Percentiles rank a stretch among this genome's conserved stretches.
These are phyloP conservation scores for Macrolepiota fuliginosa DNA, from an alignment of 768 basidiomycete genomes.

Conservation along the genomic window DNA sequence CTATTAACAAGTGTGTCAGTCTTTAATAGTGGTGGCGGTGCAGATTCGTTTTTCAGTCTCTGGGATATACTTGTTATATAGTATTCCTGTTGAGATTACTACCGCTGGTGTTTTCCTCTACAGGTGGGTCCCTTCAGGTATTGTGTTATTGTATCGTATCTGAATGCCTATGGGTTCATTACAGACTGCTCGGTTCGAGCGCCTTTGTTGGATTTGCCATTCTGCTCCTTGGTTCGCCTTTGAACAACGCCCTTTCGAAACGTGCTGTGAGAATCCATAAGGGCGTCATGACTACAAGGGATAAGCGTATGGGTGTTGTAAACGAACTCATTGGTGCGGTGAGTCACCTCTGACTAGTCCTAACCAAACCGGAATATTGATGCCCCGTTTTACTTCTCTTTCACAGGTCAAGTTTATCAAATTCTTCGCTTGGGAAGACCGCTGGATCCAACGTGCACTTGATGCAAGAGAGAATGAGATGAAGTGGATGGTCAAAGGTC, in stretches of 20 bases:
- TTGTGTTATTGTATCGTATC: background rate
- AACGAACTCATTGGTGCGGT: conserved; percentile 76
- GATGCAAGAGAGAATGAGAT: conserved; percentile 71
- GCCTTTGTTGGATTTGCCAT: conserved; percentile 79
- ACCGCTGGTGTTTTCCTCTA: conserved; percentile 76
- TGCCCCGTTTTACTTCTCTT: background rate
- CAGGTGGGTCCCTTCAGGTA: conserved; percentile 43
- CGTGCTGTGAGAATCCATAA: conserved; percentile 62
- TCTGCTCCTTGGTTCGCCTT: conserved; percentile 62
- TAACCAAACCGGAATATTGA: background rate
- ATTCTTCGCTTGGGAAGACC: conserved; percentile 80
- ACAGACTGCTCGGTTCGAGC: conserved; percentile 59
- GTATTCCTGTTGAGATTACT: conserved; percentile 75
- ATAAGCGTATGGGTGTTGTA: conserved; percentile 75
- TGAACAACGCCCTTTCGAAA: conserved; percentile 65
- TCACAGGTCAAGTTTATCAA: conserved; percentile 71
- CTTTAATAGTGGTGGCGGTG: background rate
- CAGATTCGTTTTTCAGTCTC: conserved; percentile 53
- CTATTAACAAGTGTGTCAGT: background rate
- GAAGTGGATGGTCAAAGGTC: conserved; percentile 74
- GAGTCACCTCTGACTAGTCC: conserved; percentile 17
- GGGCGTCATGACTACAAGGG: conserved; percentile 56
- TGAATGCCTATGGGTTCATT: background rate
- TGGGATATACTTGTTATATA: conserved; percentile 64
- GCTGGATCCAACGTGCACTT: conserved; percentile 66